Base-by-base conservation (phyloP, 192 early-diverging fungal genomes). In the Podila minutissima region DNA sequence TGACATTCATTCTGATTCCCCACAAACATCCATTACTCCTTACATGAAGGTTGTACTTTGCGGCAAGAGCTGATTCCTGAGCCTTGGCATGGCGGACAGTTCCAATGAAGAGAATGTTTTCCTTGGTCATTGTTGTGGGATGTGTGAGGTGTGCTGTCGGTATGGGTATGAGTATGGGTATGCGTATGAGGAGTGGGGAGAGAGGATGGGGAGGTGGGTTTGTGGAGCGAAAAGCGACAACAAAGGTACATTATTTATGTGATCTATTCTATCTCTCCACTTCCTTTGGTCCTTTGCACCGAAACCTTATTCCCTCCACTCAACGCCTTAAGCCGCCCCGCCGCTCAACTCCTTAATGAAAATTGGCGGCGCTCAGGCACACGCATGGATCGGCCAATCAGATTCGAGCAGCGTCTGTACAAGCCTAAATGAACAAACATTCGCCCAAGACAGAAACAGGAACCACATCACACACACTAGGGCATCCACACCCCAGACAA, bases 21-120 rank as follows among this genome's bases (percentile, higher is more conserved):
- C 26, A 15, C 22, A 31, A 26, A 20, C 32, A 4, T 61, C 12
- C 59, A 53, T 60, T 60, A 9, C 29, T 60, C 59, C 31, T 35
- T 78, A 79, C 76, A 63, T 79, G 70, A 20, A 79, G 41, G 61
- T 79, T 72, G 55, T 79, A 79, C 28, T 79, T 79, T 20, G 50
- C 53, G 4, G 76, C 65, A 28, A 79, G 76, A 2, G 46, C 70
- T 1, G 65, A 37, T 32, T 79, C 76, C 24, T 72, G 59, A 29
- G 50, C 61, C 51, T 72, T 72, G n/a, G 76, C 76, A 55, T 72
- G 69, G 15, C 66, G 76, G 28, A 79, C 70, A 6, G 65, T 72
- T 35, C 76, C 76, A 19, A 79, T 38, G 35, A 79, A 58, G 31
- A 79, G 70, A 41, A 79, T 72, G 66, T 68, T 79, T 41, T 79